Base-by-base conservation (phyloP, 805 yeast genomes). In the Alloascoidea hylecoeti region DNA sequence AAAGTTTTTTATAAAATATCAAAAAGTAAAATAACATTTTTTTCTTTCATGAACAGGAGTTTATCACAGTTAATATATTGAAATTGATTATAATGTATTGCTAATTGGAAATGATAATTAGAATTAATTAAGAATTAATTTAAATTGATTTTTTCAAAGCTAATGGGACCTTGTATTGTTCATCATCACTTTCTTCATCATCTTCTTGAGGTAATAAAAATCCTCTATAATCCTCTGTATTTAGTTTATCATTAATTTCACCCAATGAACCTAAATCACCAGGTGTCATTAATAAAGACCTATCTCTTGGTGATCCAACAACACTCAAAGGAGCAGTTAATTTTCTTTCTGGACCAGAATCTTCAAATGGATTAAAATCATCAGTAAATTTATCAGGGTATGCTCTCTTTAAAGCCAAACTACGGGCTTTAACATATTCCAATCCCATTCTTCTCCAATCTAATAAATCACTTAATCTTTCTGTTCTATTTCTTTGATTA, bases 381-480 rank as follows among this genome's bases (percentile, higher is more conserved):
- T 55, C 59, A 27, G 42, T 44, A 58, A 78, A 89, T 48, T 78
- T 69, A 44, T 81, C 85, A 17, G 97, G 96, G 55, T 92, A 89
- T 2, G 96, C 97, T 52, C 97, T 70, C 57, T 88, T 80, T 55
- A 89, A 68, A 0, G 96, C 85, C 49, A 89, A 70, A 52, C 83
- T 86, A 51, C 97, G 75, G 13, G 97, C 97, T 64, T 89, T 89
- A 50, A 84, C 76, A 58, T 89, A 89, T 59, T 92, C 98, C 38
- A 89, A 65, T 0, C 98, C 98, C 97, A 89, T 88, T 51, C 97
- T 73, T 60, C 82, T 84, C 98, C 98, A 89, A 63, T 89, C 98
- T 43, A 89, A 71, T 50, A 89, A 62, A 56, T 92, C 97, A 37
- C 92, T 77, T 44, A 89, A 68, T 49, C 98, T 70, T 63, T 89